A percentile compares a stretch with the other conserved stretches of the same genome.
phyloP scores from a whole-genome alignment of 2,329 filamentous ascomycete genomes.

The Penicillium sp. region DNA sequence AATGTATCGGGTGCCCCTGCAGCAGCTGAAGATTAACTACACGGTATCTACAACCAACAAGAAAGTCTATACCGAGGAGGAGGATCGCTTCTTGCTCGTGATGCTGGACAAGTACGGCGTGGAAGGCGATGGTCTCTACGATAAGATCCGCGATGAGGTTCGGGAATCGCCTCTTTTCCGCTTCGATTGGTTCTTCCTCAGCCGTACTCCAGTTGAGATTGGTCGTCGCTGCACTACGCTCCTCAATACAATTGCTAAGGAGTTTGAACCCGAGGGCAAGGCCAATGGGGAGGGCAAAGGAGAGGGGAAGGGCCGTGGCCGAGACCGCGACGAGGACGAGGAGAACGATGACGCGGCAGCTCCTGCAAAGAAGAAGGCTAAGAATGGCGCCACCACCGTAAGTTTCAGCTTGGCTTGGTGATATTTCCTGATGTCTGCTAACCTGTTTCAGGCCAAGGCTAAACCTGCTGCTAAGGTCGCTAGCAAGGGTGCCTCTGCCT shows the following conservation, averaged over 20 bases:
- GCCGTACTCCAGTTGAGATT: constrained; percentile 88
- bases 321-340: constrained; percentile 72
- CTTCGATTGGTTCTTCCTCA: constrained; percentile 99
- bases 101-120: constrained; percentile 90
- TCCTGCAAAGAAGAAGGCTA: constrained; percentile 92
- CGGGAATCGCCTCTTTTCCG: constrained; percentile 91
- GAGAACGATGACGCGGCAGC: constrained; percentile 73
- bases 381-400: constrained; percentile 90
- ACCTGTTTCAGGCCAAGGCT: constrained; percentile 76
- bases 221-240: constrained; percentile 90
- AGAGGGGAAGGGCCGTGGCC: constrained; percentile 67
- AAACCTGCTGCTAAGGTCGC: constrained; percentile 78
- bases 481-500: constrained; percentile 73
- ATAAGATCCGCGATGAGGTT: constrained; percentile 95
- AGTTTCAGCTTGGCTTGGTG: constrained; percentile 30
- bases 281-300: constrained; percentile 71
- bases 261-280: constrained; percentile 80
- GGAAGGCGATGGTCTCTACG: constrained; percentile 85
- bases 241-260: constrained; percentile 88
- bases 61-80: constrained; percentile 98
- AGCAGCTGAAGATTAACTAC: constrained; percentile 98
- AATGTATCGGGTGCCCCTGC: constrained; percentile 93
- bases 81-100: constrained; percentile 92
- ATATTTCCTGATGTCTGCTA: constrained; percentile 2
- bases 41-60: constrained; percentile 99